phyloP scores from a whole-genome alignment of 108 stramenopile genomes.

The Fistulifera pelliculosa region DNA sequence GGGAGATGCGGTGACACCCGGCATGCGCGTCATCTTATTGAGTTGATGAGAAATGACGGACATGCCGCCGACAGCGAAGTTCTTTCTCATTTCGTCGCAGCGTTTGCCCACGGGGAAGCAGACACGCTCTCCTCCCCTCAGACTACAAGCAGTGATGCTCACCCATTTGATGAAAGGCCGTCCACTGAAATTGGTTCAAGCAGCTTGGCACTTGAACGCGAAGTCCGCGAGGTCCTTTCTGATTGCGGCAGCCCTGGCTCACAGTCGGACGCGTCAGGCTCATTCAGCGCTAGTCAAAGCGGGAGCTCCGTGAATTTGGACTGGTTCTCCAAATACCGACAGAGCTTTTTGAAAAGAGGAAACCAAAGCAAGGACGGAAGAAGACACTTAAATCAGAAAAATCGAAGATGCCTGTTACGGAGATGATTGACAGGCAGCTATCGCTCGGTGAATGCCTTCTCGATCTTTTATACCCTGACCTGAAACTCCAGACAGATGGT shows the following conservation, averaged over 20 bases:
- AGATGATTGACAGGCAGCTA: conserved; percentile 50
- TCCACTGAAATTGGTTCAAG: not conserved
- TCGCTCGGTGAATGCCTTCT: conserved; percentile 65
- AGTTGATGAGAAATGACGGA: conserved; percentile 73
- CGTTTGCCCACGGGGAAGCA: conserved; percentile 55
- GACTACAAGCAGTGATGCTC: conserved; percentile 4
- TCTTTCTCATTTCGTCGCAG: conserved; percentile 53
- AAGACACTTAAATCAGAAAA: not conserved
- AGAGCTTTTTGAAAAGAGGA: too few relatives aligned
- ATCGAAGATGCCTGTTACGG: conserved; percentile 9
- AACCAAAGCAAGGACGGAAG: conserved; percentile 19
- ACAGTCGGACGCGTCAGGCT: too few relatives aligned
- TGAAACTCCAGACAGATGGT: conserved; percentile 56
- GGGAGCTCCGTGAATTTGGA: conserved; percentile 9
- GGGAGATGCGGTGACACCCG: conserved; percentile 71
- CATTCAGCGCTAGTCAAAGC: not conserved
- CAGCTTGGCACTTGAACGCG: too few relatives aligned
- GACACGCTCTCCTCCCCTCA: too few relatives aligned
- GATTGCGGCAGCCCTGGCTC: too few relatives aligned
- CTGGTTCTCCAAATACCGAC: conserved; percentile 11
- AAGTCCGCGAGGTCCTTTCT: too few relatives aligned
- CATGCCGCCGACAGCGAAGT: conserved; percentile 55
- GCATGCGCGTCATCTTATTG: conserved; percentile 60
- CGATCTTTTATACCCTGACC: conserved; percentile 62
- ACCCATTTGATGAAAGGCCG: too few relatives aligned